Conservation (phyloP, 1,284 basidiomycete genomes). For the Abortiporus biennis region DNA sequence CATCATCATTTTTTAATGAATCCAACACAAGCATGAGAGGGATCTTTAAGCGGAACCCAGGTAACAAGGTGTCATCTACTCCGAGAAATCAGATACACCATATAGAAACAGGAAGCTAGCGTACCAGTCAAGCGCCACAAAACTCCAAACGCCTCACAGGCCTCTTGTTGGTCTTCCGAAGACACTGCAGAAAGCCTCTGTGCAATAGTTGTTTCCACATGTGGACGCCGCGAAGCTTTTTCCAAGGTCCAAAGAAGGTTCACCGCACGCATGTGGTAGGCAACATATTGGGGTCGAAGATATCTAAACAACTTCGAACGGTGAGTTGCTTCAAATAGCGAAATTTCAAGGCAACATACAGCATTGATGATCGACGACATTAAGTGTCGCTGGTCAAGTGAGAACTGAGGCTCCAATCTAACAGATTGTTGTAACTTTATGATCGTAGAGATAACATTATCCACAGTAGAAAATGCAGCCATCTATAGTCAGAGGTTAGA, state of each 20-base stretch:
- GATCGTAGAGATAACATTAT: conserved; percentile 56
- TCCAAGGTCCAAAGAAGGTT: conserved; percentile 86
- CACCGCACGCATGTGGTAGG: conserved; percentile 81
- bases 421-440: conserved; percentile 49
- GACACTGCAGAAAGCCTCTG: conserved; percentile 57
- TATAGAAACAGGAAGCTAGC: conserved; percentile 13
- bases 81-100: conserved; percentile 7
- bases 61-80: conserved; percentile 74
- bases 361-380: conserved; percentile 53
- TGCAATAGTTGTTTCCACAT: conserved; percentile 76
- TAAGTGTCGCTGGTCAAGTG: conserved; percentile 46
- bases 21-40: conserved; percentile 89
- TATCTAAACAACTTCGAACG: conserved; percentile 68
- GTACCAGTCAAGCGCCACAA: conserved; percentile 87
- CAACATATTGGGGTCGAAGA: conserved; percentile 57
- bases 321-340: neutral
- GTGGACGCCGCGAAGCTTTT: conserved; percentile 48
- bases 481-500: conserved; percentile 32
- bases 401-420: conserved; percentile 44
- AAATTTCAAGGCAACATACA: conserved; percentile 24
- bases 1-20: conserved; percentile 71
- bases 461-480: conserved; percentile 62
- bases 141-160: conserved; percentile 86
- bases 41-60: conserved; percentile 76
- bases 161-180: conserved; percentile 43